These are phyloP conservation scores for Phaeophleospora eucalypticola DNA, from an alignment of 2,329 filamentous ascomycete genomes.

Conservation along the genomic window DNA sequence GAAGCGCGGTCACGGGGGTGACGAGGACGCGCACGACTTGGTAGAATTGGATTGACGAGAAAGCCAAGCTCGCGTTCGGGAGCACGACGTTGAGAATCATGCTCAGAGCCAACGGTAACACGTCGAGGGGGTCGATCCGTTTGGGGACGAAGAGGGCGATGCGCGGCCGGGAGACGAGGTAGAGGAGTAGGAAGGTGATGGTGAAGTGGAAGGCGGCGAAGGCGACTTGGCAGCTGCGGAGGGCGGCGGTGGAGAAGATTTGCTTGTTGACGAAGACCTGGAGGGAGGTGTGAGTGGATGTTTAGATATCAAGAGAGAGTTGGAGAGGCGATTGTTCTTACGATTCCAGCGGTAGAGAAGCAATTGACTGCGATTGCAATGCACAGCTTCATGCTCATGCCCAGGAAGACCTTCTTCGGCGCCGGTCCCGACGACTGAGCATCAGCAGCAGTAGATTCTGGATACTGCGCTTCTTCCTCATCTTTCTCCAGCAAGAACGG, in stretches of 20 bases:
- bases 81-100: conserved; percentile 68
- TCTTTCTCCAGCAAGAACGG: conserved; percentile 16
- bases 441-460: neutral
- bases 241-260: conserved; percentile 60
- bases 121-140: conserved; percentile 51
- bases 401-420: conserved; percentile 1
- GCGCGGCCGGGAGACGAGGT: conserved; percentile 54
- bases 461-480: conserved; percentile 7
- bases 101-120: conserved; percentile 61
- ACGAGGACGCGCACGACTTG: conserved; percentile 65
- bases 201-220: conserved; percentile 68
- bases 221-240: conserved; percentile 60
- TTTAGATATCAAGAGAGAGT: neutral
- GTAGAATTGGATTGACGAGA: conserved; percentile 66
- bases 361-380: conserved; percentile 21
- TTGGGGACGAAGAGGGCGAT: conserved; percentile 59
- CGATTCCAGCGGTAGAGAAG: conserved; percentile 21
- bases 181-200: conserved; percentile 62
- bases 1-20: conserved; percentile 60
- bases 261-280: conserved; percentile 68
- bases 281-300: neutral
- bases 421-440: neutral
- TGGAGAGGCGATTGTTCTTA: conserved; percentile 10
- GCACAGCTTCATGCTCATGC: conserved; percentile 18
- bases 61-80: conserved; percentile 64